Evolutionary conservation across 2,329 filamentous ascomycete genomes (phyloP), one percentile per base, ranked within the genome.

Genomic region (Eurotiales sp.): DNA sequence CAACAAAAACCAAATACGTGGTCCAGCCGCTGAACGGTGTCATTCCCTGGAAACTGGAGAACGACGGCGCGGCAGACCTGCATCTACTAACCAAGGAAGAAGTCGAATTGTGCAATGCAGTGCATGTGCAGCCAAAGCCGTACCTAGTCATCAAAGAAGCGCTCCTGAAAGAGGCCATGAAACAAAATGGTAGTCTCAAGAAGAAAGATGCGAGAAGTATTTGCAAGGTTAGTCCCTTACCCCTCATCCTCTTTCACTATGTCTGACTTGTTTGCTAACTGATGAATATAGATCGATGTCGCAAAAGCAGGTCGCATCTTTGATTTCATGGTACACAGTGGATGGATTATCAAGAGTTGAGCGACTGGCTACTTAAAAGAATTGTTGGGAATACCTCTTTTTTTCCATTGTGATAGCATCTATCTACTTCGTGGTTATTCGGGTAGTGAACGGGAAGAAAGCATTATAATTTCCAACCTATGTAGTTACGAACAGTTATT

Each of bases 61-160:
- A 86, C 59, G 88, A 95, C 50, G 87, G 83, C 30, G 84, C 88
- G 0, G 66, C 73, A 3, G 93, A 97, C 66, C 72, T 92, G 23
- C 93, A 97, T 62, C 81, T 99, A 0, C 76, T 99, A 39, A 89
- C 87, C 0, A 79, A 84, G 1, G 90, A 95, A 58, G 93, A 99
- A 69, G 77, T 83, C 4, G 89, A 95, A 62, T 75, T 99, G 0
- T 99, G 93, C 73, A 88, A 88, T 60, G 80, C 87, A 36, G 80
- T 95, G 12, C 83, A 90, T 37, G 74, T 99, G 47, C 87, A 93
- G 69, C 93, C 93, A 0, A 99, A 99, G 73, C 89, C 93, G 1
- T 99, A 96, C 68, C 72, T 96, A 4, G 90, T 90, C 64, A 90
- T 97, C 70, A 99, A 99, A 71, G 90, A 96, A 67, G 85, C 88